Conservation (phyloP, 768 basidiomycete genomes). For the Scleroderma bovista region DNA sequence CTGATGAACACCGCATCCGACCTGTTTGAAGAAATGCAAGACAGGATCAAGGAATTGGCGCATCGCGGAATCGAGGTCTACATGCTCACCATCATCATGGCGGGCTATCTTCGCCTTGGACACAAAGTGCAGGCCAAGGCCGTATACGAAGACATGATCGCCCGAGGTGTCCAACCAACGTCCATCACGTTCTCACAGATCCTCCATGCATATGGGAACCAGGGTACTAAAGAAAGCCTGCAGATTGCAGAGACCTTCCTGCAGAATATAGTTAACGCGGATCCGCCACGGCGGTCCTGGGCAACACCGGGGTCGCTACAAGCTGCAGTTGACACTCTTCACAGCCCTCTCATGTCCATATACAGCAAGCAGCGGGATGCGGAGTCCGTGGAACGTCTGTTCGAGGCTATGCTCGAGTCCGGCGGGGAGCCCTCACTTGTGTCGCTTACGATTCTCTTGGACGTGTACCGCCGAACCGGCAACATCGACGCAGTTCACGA, state of each 20-base stretch:
- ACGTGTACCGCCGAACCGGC: conserved; percentile 58
- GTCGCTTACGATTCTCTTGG: conserved; percentile 60
- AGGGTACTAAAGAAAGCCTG: conserved; percentile 44
- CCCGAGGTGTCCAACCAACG: conserved; percentile 58
- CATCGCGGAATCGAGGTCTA: conserved; percentile 47
- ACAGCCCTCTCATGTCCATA: conserved; percentile 53
- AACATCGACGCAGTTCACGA: conserved; percentile 50
- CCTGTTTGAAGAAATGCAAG: conserved; percentile 66
- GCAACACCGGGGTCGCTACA: conserved; percentile 32
- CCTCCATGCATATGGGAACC: conserved; percentile 53
- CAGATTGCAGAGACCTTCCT: conserved; percentile 64
- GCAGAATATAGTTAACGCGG: conserved; percentile 38
- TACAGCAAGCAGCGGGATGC: conserved; percentile 41
- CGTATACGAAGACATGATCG: conserved; percentile 68
- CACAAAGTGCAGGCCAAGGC: conserved; percentile 51
- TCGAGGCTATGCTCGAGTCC: conserved; percentile 44
- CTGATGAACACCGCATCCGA: conserved; percentile 57
- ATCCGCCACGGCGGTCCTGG: conserved; percentile 35
- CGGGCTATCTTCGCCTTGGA: conserved; percentile 57
- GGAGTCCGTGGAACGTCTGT: conserved; percentile 52
- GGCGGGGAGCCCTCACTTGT: conserved; percentile 57
- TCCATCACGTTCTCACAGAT: conserved; percentile 67
- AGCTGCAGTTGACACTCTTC: conserved; percentile 49
- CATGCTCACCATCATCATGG: conserved; percentile 70
- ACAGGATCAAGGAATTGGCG: conserved; percentile 31